Evolutionary conservation across 139 green algal species (phyloP).

Genomic region (Chlorella sp.): DNA sequence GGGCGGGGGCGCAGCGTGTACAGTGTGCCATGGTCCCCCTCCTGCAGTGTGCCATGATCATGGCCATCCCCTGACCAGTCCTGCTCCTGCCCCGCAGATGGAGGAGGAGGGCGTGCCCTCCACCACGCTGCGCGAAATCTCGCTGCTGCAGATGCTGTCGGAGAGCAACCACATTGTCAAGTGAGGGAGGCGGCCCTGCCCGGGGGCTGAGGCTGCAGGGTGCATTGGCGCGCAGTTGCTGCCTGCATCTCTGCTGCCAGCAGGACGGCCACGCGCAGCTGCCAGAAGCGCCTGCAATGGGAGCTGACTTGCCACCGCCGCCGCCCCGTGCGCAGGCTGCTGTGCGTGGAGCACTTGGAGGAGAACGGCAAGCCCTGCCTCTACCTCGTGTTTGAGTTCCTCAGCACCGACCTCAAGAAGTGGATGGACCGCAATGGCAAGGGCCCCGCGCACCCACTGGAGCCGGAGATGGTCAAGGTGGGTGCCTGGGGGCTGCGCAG

Average conservation of each 20-base stretch:
- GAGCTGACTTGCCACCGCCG: too few species aligned
- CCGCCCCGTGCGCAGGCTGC: slow-evolving; percentile 78
- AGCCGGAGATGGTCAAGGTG: slow-evolving; percentile 73
- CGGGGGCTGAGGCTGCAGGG: not conserved
- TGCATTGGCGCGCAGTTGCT: not conserved
- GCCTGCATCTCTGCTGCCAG: slow-evolving; percentile 4
- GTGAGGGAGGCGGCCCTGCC: slow-evolving; percentile 30
- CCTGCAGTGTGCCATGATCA: not conserved
- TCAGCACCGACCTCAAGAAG: slow-evolving; percentile 98
- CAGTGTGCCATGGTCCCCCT: not conserved
- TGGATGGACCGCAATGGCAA: slow-evolving; percentile 96
- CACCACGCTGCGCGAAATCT: slow-evolving; percentile 96
- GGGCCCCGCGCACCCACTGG: slow-evolving; percentile 67
- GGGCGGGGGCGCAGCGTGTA: not conserved
- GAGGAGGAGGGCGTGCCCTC: slow-evolving; percentile 98
- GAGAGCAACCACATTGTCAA: slow-evolving; percentile 93
- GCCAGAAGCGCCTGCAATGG: not conserved
- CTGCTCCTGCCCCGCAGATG: slow-evolving; percentile 66
- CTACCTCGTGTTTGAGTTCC: slow-evolving; percentile 99
- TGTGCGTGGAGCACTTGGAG: slow-evolving; percentile 95
- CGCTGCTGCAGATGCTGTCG: slow-evolving; percentile 86
- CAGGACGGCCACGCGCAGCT: slow-evolving; percentile 1
- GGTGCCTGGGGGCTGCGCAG: too few species aligned
- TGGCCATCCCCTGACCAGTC: not conserved
- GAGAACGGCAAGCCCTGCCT: slow-evolving; percentile 95